Percentiles rank a stretch among this genome's conserved stretches.
Evolutionary conservation across 2,329 filamentous ascomycete species (phyloP).

Genomic region (Thermomyces lanuginosus): DNA sequence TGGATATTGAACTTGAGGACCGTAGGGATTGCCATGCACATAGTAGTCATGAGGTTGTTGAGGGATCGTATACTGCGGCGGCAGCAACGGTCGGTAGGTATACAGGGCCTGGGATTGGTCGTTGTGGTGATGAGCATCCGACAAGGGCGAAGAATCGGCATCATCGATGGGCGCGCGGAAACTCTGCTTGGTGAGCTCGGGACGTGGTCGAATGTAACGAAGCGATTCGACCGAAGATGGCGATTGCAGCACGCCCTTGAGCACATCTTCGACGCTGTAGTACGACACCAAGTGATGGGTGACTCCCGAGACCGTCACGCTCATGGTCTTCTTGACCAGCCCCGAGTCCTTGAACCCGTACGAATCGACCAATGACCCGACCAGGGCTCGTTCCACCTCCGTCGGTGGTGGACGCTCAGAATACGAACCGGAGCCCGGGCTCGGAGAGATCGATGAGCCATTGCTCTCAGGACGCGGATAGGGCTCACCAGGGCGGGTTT

Average conservation of each 20-base stretch:
- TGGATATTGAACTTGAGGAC: constrained; percentile 21
- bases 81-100: constrained; percentile 24
- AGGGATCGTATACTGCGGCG: constrained; percentile 21
- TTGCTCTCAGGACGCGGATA: constrained; percentile 31
- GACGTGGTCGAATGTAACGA: constrained; percentile 37
- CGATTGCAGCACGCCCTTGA: constrained; percentile 39
- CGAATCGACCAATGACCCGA: constrained; percentile 76
- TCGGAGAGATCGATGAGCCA: constrained; percentile 24
- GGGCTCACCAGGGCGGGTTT: constrained; percentile 36
- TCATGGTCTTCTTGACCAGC: constrained; percentile 85
- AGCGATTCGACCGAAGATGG: constrained; percentile 41
- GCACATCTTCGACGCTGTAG: constrained; percentile 69
- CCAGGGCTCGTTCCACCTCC: constrained; percentile 42
- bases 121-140: constrained; percentile 21
- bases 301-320: constrained; percentile 55
- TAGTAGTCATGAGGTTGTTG: constrained; percentile 22
- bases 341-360: constrained; percentile 74
- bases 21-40: constrained; percentile 19
- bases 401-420: constrained; percentile 25
- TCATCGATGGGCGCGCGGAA: constrained; percentile 53
- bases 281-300: constrained; percentile 81
- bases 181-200: constrained; percentile 45
- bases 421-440: constrained; percentile 18
- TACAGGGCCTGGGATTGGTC: constrained; percentile 25
- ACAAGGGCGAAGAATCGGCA: no score